Evolutionary conservation across 139 green algal species (phyloP).

Genomic region (Tetradesmus obliquus): DNA sequence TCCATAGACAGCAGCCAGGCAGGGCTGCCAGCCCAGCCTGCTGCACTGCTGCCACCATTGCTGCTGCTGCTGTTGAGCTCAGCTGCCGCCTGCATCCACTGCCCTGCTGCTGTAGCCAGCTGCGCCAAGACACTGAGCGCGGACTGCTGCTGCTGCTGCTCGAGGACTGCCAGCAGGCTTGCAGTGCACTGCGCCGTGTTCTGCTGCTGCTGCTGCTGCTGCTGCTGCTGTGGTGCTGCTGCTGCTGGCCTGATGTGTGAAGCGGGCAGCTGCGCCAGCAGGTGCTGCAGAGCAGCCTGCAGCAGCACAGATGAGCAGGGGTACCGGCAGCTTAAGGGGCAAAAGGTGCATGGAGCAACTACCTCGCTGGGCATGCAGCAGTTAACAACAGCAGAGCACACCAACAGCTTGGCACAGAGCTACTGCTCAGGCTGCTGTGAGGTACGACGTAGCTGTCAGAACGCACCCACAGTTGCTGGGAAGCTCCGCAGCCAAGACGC

Average conservation of each 20-base stretch:
- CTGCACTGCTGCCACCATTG: background rate
- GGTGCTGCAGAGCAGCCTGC: background rate
- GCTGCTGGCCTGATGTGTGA: background rate
- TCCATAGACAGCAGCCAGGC: background rate
- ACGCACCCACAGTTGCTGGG: too few relatives aligned
- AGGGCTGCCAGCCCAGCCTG: background rate
- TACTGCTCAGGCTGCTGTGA: too few relatives aligned
- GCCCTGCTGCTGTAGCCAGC: background rate
- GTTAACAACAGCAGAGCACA: too few relatives aligned
- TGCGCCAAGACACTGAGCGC: background rate
- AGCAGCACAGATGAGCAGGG: background rate
- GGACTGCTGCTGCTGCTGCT: slow-evolving; percentile 1
- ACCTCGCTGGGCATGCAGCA: too few relatives aligned
- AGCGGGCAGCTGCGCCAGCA: background rate
- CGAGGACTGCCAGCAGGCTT: background rate
- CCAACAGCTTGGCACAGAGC: too few relatives aligned
- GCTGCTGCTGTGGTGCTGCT: background rate
- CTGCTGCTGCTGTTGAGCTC: background rate
- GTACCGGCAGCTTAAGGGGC: background rate
- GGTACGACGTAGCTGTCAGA: too few relatives aligned
- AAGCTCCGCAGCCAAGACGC: too few relatives aligned
- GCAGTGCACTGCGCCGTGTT: background rate
- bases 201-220: background rate
- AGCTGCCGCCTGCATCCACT: background rate
- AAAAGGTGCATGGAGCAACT: too few relatives aligned